Evolutionary conservation across 139 green algal genomes (phyloP).

Genomic region (Mychonastes homosphaera): DNA sequence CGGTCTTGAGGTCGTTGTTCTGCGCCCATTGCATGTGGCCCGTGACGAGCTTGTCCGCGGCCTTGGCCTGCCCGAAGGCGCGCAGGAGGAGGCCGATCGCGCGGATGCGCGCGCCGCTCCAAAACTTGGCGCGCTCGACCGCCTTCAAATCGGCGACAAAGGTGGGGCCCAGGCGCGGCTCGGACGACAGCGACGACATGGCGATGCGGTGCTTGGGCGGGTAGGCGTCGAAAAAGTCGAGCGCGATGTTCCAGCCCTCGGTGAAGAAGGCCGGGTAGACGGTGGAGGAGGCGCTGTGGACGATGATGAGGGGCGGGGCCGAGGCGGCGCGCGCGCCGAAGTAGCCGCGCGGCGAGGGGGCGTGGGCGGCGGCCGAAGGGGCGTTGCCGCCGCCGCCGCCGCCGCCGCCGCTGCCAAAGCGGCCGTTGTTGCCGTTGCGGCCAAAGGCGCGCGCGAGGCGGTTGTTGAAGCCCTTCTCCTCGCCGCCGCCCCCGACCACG

Average conservation of each 20-base stretch:
- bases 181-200: background rate
- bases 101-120: slow-evolving; percentile 9
- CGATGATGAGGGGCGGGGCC: slow-evolving; percentile 1
- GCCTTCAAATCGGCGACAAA: background rate
- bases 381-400: background rate
- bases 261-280: slow-evolving; percentile 14
- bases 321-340: background rate
- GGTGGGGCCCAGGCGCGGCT: background rate
- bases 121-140: background rate
- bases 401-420: background rate
- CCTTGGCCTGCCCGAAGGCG: background rate
- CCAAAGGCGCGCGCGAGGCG: too few species aligned
- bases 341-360: background rate
- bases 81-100: background rate
- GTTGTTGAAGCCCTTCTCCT: too few species aligned
- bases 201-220: background rate
- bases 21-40: slow-evolving; percentile 10
- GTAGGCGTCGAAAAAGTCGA: slow-evolving; percentile 12
- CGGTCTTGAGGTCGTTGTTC: slow-evolving; percentile 15
- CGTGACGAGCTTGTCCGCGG: slow-evolving; percentile 8
- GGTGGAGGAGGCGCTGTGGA: slow-evolving; percentile 17
- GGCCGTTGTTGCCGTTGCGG: background rate
- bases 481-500: too few species aligned
- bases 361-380: background rate
- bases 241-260: slow-evolving; percentile 7